A percentile compares a stretch with the other conserved stretches of the same genome.
phyloP scores from a whole-genome alignment of 768 basidiomycete genomes.

The Coprinellus micaceus region DNA sequence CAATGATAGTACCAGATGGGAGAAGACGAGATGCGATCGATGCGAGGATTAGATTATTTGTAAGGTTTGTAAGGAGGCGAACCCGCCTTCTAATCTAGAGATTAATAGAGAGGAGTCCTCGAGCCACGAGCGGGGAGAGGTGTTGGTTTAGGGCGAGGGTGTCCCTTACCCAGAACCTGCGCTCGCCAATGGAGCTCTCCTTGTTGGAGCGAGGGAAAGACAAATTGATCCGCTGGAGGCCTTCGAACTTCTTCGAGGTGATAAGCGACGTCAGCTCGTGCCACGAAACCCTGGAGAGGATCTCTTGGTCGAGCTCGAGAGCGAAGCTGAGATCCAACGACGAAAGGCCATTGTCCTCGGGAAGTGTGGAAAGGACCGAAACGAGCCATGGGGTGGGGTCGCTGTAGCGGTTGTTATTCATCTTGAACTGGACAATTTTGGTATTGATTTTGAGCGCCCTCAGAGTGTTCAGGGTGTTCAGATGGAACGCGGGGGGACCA shows the following conservation, averaged over 20 bases:
- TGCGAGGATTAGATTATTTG: no score
- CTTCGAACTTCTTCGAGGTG: conserved; percentile 1
- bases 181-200: not conserved
- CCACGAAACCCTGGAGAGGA: conserved; percentile 8
- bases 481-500: not conserved
- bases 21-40: no score
- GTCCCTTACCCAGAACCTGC: conserved; percentile 4
- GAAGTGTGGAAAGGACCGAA: conserved; percentile 6
- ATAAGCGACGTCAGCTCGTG: not conserved
- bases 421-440: conserved; percentile 8
- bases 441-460: conserved; percentile 11
- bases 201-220: not conserved
- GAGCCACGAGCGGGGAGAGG: not conserved
- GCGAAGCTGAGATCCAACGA: conserved; percentile 6
- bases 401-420: conserved; percentile 12
- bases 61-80: no score
- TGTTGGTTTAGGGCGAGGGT: not conserved
- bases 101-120: not conserved
- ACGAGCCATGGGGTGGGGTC: conserved; percentile 12
- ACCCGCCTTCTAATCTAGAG: no score
- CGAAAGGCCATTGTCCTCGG: conserved; percentile 3
- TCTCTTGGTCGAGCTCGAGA: conserved; percentile 3
- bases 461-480: not conserved
- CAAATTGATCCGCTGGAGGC: not conserved
- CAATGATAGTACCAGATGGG: no score